These are phyloP conservation scores for Saccharomyces kudriavzevii DNA, from an alignment of 805 yeast species.

Conservation along the genomic window DNA sequence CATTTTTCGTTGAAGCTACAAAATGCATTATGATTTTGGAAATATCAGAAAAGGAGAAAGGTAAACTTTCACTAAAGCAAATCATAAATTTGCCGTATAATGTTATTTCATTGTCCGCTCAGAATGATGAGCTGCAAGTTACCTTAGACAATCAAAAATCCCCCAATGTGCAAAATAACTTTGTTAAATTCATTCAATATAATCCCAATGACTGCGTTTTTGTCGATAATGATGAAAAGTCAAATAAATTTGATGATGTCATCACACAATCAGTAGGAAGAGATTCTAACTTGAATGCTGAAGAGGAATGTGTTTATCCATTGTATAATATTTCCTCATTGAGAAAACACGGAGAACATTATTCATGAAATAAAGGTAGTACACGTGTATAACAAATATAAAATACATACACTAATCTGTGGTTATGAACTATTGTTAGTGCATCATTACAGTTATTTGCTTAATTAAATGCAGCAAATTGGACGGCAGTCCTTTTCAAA, in stretches of 20 bases:
- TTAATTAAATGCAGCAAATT: slow-evolving; percentile 29
- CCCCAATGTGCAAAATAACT: slow-evolving; percentile 5
- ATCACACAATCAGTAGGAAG: slow-evolving; percentile 15
- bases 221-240: slow-evolving; percentile 14
- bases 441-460: neutral
- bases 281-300: slow-evolving; percentile 30
- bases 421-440: neutral
- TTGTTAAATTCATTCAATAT: slow-evolving; percentile 20
- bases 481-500: slow-evolving; percentile 23
- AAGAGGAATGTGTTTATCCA: slow-evolving; percentile 37
- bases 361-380: slow-evolving; percentile 11
- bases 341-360: slow-evolving; percentile 54
- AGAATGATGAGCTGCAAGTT: slow-evolving; percentile 28
- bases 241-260: slow-evolving; percentile 15
- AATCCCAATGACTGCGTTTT: slow-evolving; percentile 12
- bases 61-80: slow-evolving; percentile 19
- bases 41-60: slow-evolving; percentile 14
- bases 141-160: slow-evolving; percentile 29
- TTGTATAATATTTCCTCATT: slow-evolving; percentile 42
- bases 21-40: slow-evolving; percentile 33
- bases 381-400: neutral
- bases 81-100: slow-evolving; percentile 26
- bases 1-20: slow-evolving; percentile 47
- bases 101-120: slow-evolving; percentile 26
- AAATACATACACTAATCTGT: neutral